These are phyloP conservation scores for Carex littledalei DNA, from an alignment of 176 grass and related monocot genomes.

Conservation along the genomic window DNA sequence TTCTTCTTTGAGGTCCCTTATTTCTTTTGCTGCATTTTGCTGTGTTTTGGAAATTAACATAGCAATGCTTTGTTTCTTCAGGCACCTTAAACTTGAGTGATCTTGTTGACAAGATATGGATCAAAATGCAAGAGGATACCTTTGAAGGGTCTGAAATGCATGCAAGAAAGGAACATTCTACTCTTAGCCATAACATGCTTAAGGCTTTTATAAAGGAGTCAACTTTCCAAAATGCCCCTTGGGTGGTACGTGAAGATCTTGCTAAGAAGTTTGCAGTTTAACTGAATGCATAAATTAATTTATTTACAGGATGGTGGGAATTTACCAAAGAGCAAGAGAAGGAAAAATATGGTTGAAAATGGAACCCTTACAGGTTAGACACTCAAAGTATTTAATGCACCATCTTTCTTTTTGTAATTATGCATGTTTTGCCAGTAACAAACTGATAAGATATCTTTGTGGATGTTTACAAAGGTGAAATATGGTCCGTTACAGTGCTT, in stretches of 20 bases:
- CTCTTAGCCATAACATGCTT: slow-evolving; percentile 43
- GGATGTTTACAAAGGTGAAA: background rate
- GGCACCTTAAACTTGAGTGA: slow-evolving; percentile 60
- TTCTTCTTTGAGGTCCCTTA: too few relatives aligned
- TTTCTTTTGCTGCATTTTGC: too few relatives aligned
- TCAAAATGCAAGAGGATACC: slow-evolving; percentile 32
- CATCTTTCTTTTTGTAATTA: background rate
- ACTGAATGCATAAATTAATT: slow-evolving; percentile 14
- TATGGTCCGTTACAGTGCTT: background rate
- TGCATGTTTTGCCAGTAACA: slow-evolving; percentile 1
- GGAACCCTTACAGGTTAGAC: slow-evolving; percentile 24
- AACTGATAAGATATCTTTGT: background rate
- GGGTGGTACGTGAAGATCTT: slow-evolving; percentile 66
- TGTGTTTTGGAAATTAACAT: background rate
- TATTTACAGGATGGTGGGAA: slow-evolving; percentile 42
- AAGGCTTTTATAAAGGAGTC: slow-evolving; percentile 70
- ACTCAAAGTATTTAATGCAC: background rate
- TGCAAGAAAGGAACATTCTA: slow-evolving; percentile 50
- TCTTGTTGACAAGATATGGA: slow-evolving; percentile 62
- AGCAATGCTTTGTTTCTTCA: slow-evolving; percentile 31
- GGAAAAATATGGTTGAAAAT: slow-evolving; percentile 32
- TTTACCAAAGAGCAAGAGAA: slow-evolving; percentile 36
- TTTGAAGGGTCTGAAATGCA: slow-evolving; percentile 84
- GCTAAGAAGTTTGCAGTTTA: slow-evolving; percentile 48
- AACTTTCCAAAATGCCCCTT: slow-evolving; percentile 55